Conservation (phyloP, 202 grass and related monocot species). For the Cymbopogon flexuosus region DNA sequence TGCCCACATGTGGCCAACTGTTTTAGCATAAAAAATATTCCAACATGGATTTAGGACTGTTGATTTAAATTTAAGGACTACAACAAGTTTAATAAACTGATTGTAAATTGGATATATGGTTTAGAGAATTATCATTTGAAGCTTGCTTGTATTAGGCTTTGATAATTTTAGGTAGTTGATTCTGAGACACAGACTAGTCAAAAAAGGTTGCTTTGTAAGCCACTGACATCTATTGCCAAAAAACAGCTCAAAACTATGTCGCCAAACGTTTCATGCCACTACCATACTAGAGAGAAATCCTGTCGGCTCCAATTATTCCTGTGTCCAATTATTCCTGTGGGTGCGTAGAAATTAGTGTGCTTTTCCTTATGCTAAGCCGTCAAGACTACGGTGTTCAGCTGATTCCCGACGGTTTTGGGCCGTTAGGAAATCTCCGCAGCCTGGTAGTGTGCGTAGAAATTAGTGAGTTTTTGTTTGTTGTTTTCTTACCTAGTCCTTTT, state of each 20-base stretch:
- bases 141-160: neutral
- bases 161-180: neutral
- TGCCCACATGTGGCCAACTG: neutral
- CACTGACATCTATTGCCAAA: neutral
- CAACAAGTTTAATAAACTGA: neutral
- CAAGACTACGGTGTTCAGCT: too few species aligned
- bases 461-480: slow-evolving; percentile 3
- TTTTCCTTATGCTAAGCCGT: too few species aligned
- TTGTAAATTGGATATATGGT: neutral
- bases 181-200: neutral
- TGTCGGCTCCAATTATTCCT: too few species aligned
- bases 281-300: too few species aligned
- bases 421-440: too few species aligned
- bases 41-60: too few species aligned
- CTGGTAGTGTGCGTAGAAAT: too few species aligned
- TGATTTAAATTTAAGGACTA: neutral
- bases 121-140: neutral
- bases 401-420: too few species aligned
- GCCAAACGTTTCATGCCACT: neutral
- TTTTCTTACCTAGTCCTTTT: neutral
- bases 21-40: neutral
- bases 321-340: too few species aligned
- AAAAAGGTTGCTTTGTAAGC: neutral
- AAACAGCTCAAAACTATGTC: neutral
- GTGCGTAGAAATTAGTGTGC: too few species aligned